These are phyloP conservation scores for Ganoderma lucidum DNA, from an alignment of 1,284 basidiomycete species.

Conservation along the genomic window DNA sequence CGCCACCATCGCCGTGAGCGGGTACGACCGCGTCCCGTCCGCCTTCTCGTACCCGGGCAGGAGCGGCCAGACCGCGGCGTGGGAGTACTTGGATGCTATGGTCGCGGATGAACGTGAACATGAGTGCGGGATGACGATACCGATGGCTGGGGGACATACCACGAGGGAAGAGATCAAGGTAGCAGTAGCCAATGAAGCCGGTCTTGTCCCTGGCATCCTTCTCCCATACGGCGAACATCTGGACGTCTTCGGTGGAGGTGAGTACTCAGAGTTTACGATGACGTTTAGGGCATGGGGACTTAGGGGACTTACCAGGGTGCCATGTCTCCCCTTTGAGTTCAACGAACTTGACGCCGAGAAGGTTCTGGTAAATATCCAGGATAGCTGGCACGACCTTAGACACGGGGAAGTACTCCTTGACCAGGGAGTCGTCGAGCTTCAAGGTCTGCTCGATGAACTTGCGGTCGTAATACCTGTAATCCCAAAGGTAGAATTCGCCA, in stretches of 20 bases:
- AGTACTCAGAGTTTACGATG: not conserved
- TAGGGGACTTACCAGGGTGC: slow-evolving; percentile 71
- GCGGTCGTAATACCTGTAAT: slow-evolving; percentile 72
- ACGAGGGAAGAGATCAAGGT: slow-evolving; percentile 88
- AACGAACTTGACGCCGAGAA: slow-evolving; percentile 79
- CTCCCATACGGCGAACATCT: slow-evolving; percentile 85
- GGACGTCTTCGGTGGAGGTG: slow-evolving; percentile 61
- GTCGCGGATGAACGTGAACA: not conserved
- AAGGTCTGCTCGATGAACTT: slow-evolving; percentile 73
- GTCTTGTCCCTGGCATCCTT: slow-evolving; percentile 72
- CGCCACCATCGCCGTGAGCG: slow-evolving; percentile 84
- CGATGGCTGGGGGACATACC: slow-evolving; percentile 49
- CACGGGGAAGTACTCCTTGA: slow-evolving; percentile 90
- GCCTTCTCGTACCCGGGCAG: slow-evolving; percentile 64
- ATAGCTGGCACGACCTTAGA: slow-evolving; percentile 81
- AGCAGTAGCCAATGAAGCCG: slow-evolving; percentile 82
- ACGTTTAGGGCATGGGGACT: slow-evolving; percentile 21
- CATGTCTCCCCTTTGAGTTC: slow-evolving; percentile 68
- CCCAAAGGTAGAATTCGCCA: slow-evolving; percentile 63
- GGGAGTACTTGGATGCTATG: slow-evolving; percentile 80
- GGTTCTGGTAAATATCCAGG: slow-evolving; percentile 80
- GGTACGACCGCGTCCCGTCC: slow-evolving; percentile 72
- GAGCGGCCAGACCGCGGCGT: slow-evolving; percentile 87
- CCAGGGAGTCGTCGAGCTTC: slow-evolving; percentile 73
- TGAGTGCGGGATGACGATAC: not conserved